Evolutionary conservation across 805 yeast species (phyloP), one percentile per base, ranked within the genome.

Genomic region (Cyberlindnera meyerae): DNA sequence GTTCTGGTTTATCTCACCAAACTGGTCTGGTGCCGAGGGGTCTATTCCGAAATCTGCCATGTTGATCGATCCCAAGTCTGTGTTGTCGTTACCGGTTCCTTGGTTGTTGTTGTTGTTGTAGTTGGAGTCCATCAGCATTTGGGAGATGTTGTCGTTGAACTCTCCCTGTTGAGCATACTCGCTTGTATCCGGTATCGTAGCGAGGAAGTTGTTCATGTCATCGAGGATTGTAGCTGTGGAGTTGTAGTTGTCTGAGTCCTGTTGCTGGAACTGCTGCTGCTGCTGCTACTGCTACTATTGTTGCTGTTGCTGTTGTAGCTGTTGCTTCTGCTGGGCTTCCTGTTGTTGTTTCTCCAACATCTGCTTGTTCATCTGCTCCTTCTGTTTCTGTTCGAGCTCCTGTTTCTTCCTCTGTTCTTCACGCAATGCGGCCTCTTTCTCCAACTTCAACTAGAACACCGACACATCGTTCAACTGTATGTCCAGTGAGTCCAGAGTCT

Each of bases 111-210:
- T 33, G 21, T 24, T 24, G 27, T 7, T 24, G 12, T 24, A n/a
- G 27, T 24, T 12, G 6, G 12, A 30, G 31, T 51, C 51, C 47
- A 49, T 50, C 24, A 54, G 16, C 31, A 52, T 25, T n/a, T 50
- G 49, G 16, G 40, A 49, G 12, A 42, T 47, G 33, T 47, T 48
- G 11, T 50, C 55, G 27, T 45, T 45, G 27, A 44, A 51, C 12
- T 47, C 48, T n/a, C 44, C 45, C 32, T 36, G 22, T 37, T 59
- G 45, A 18, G 49, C 55, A 24, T 57, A 39, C 14, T 57, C 64
- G 6, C 51, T 41, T 26, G 56, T 48, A 35, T 62, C 68, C 24
- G 59, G 56, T 4, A 54, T 54, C 8, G 49, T 46, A 8, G 55
- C 44, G 14, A 55, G 35, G 27, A 55, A 55, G 14, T 52, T 50